Evolutionary conservation across 257 asterid species (phyloP).

Genomic region (Lavandula angustifolia): DNA sequence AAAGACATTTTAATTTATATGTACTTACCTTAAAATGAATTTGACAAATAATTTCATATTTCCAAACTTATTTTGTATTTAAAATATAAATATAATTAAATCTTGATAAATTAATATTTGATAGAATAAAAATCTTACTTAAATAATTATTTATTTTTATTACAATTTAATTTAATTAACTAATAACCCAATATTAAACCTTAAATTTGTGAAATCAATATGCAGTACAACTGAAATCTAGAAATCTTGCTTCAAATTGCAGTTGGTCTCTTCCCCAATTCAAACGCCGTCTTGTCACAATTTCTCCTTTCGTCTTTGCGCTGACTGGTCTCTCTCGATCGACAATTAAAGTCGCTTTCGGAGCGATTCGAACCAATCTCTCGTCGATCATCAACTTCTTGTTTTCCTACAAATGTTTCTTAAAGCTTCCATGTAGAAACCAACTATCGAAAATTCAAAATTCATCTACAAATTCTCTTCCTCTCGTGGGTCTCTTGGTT

Average conservation of each 20-base stretch:
- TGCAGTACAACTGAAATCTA: neutral
- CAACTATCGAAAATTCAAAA: conserved; percentile 24
- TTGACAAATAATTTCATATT: no score
- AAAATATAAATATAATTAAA: no score
- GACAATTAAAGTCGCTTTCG: conserved; percentile 28
- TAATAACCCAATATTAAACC: no score
- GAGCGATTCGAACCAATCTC: conserved; percentile 24
- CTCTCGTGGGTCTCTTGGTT: conserved; percentile 35
- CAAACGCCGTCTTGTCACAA: conserved; percentile 36
- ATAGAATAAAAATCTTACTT: no score
- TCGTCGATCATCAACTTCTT: conserved; percentile 2
- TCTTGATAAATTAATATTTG: no score
- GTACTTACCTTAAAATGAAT: no score
- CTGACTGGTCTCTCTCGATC: conserved; percentile 30
- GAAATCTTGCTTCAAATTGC: conserved; percentile 15
- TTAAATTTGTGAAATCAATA: no score
- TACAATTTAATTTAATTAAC: no score
- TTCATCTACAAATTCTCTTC: conserved; percentile 31
- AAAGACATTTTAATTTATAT: no score
- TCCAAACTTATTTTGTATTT: no score
- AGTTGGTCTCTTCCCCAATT: conserved; percentile 21
- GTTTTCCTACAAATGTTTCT: neutral
- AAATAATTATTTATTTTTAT: no score
- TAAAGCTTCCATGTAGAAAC: neutral
- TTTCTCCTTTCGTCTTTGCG: conserved; percentile 23